Evolutionary conservation across 305 asterid species (phyloP).

Genomic region (Plantago rigida): DNA sequence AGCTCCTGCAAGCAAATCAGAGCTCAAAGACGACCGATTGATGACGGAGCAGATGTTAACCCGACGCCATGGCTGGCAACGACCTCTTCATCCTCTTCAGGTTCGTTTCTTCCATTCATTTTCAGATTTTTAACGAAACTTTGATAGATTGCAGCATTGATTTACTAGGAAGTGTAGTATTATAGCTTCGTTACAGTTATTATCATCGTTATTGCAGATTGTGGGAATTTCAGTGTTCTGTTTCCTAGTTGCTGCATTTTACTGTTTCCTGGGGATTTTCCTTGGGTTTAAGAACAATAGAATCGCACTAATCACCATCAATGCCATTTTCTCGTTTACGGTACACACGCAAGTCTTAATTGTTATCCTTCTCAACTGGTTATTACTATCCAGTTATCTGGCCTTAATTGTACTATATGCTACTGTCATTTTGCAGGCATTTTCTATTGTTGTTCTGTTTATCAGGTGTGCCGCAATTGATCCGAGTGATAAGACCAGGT

Average conservation of each 20-base stretch:
- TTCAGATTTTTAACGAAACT: neutral
- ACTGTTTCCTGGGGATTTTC: constrained; percentile 75
- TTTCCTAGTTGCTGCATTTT: constrained; percentile 57
- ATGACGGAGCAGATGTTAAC: constrained; percentile 7
- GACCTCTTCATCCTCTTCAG: constrained; percentile 87
- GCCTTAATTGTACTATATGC: too few species aligned
- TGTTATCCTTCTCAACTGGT: too few species aligned
- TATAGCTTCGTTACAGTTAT: too few species aligned
- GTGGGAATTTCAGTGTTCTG: constrained; percentile 68
- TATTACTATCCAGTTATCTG: too few species aligned
- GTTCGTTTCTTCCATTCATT: constrained; percentile 23
- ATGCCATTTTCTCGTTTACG: constrained; percentile 47
- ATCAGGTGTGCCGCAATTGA: constrained; percentile 66
- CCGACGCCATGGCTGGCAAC: constrained; percentile 97
- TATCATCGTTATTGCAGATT: constrained; percentile 38
- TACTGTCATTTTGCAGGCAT: constrained; percentile 34
- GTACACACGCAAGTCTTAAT: constrained; percentile 30
- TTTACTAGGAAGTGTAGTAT: neutral
- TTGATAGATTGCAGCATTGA: too few species aligned
- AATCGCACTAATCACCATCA: constrained; percentile 57
- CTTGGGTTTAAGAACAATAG: constrained; percentile 40
- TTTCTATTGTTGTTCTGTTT: constrained; percentile 60
- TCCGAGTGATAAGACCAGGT: constrained; percentile 71
- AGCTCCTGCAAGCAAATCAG: neutral
- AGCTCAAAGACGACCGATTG: neutral